A percentile compares a stretch with the other conserved stretches of the same genome.
Conservation (phyloP, 2,329 filamentous ascomycete genomes). For the Calycina herbarum region DNA sequence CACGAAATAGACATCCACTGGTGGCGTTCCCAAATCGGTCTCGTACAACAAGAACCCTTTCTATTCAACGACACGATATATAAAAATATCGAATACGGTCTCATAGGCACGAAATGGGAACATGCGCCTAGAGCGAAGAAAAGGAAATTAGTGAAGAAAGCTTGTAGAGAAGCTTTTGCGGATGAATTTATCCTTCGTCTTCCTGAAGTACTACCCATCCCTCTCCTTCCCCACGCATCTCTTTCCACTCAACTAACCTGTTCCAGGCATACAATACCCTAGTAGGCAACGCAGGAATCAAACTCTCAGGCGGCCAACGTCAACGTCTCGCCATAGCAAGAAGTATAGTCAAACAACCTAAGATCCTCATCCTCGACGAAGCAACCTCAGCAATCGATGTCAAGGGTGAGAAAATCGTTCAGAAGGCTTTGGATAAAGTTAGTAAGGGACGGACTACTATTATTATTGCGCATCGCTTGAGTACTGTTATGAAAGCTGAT, state of each 20-base stretch:
- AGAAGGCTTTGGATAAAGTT: conserved; percentile 53
- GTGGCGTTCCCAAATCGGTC: conserved; percentile 56
- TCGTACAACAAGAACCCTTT: conserved; percentile 67
- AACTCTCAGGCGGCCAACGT: conserved; percentile 65
- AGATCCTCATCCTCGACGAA: conserved; percentile 71
- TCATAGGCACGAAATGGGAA: conserved; percentile 27
- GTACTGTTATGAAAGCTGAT: conserved; percentile 74
- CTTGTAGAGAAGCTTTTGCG: conserved; percentile 56
- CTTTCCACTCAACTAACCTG: conserved; percentile 39
- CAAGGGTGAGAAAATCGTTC: conserved; percentile 52
- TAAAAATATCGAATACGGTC: conserved; percentile 52
- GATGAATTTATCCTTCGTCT: conserved; percentile 55
- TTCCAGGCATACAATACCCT: conserved; percentile 47
- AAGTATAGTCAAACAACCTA: conserved; percentile 68
- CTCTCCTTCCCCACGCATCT: conserved; percentile 47
- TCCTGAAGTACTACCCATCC: conserved; percentile 60
- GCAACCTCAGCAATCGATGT: conserved; percentile 51
- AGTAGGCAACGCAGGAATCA: conserved; percentile 74
- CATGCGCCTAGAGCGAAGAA: conserved; percentile 19
- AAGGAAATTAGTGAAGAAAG: conserved; percentile 37
- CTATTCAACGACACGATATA: conserved; percentile 65
- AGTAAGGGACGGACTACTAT: conserved; percentile 60
- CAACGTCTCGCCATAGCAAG: conserved; percentile 46
- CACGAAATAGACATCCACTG: conserved; percentile 53
- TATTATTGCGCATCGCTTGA: conserved; percentile 65